Base-by-base conservation (phyloP, 805 yeast species). In the Schwanniomyces vanrijiae region DNA sequence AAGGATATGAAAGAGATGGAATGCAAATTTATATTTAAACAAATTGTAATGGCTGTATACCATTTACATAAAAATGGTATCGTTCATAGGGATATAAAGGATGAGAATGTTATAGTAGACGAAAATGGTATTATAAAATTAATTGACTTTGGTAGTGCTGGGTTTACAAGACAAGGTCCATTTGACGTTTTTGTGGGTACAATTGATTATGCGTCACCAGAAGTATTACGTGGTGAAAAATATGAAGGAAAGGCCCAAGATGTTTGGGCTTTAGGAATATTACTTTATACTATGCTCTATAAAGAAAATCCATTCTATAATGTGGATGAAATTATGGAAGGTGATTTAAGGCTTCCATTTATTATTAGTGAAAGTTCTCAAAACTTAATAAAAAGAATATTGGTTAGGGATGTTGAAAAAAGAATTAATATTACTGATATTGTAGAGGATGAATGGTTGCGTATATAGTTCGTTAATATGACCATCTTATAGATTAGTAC, bases 131-230 rank as follows among this genome's bases (percentile, higher is more conserved):
- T 82, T 39, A 84, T 89, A 44, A 91, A 90, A 62, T 72, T 92
- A 51, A 92, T 92, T 60, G 99, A 92, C 68, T 92, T 90, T 65
- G 99, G 99, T 1, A 86, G 96, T 41, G 96, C 98, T 1, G 96
- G 97, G 0, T 90, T 90, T 64, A 81, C 84, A 18, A 81, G 79
- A 54, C 90, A 86, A 69, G 98, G 97, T 0, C 98, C 98, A 4
- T 94, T 92, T 68, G 96, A 92, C 55, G 96, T 94, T 4, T 92
- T 94, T 68, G 98, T 94, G 1, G 99, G 99, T 2, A 94, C 99
- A 0, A 84, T 94, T 38, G 97, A 94, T 65, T 94, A 92, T 65
- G 98, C 98, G 0, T 96, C 98, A 0, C 99, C 99, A 0, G 99
- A 94, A 65, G 96, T 94, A 0, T 73, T 94, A 29, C 78, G 84